A percentile compares a stretch with the other conserved stretches of the same genome.
Evolutionary conservation across 805 yeast species (phyloP).

Genomic region (Zygosaccharomyces gambellarensis): DNA sequence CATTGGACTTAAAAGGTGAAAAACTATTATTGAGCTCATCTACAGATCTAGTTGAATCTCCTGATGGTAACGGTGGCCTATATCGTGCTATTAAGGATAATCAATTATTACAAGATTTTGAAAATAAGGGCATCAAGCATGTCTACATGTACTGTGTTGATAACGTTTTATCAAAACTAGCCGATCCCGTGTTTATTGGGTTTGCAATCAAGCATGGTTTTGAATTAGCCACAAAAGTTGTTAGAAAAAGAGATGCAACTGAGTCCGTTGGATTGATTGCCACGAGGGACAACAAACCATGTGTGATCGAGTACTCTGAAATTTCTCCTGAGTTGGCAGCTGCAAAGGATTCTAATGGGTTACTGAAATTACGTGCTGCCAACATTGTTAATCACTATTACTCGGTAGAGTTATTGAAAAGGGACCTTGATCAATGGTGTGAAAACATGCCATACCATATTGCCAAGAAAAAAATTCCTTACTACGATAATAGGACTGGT

Average conservation of each 20-base stretch:
- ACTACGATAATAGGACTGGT: slow-evolving; percentile 45
- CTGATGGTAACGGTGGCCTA: slow-evolving; percentile 98
- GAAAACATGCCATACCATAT: slow-evolving; percentile 83
- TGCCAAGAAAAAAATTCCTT: slow-evolving; percentile 84
- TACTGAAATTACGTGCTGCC: slow-evolving; percentile 81
- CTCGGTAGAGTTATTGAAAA: slow-evolving; percentile 64
- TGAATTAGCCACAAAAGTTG: slow-evolving; percentile 88
- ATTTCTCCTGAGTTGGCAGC: slow-evolving; percentile 70
- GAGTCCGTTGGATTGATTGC: slow-evolving; percentile 95
- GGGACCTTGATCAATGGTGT: slow-evolving; percentile 65
- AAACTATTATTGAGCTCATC: slow-evolving; percentile 60
- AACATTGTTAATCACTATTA: slow-evolving; percentile 97
- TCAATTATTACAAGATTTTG: slow-evolving; percentile 64
- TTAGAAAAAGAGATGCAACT: slow-evolving; percentile 78
- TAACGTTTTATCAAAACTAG: slow-evolving; percentile 84
- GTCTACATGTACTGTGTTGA: slow-evolving; percentile 97
- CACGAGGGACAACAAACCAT: slow-evolving; percentile 59
- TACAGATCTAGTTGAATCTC: slow-evolving; percentile 67
- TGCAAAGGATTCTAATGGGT: slow-evolving; percentile 54
- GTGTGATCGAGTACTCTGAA: slow-evolving; percentile 94
- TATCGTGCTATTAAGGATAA: slow-evolving; percentile 73
- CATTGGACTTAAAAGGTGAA: slow-evolving; percentile 65
- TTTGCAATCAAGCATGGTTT: slow-evolving; percentile 65
- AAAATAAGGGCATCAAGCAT: slow-evolving; percentile 67
- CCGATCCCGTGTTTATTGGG: slow-evolving; percentile 84